These are phyloP conservation scores for Kuraishia borneana DNA, from an alignment of 805 yeast genomes.

Conservation along the genomic window DNA sequence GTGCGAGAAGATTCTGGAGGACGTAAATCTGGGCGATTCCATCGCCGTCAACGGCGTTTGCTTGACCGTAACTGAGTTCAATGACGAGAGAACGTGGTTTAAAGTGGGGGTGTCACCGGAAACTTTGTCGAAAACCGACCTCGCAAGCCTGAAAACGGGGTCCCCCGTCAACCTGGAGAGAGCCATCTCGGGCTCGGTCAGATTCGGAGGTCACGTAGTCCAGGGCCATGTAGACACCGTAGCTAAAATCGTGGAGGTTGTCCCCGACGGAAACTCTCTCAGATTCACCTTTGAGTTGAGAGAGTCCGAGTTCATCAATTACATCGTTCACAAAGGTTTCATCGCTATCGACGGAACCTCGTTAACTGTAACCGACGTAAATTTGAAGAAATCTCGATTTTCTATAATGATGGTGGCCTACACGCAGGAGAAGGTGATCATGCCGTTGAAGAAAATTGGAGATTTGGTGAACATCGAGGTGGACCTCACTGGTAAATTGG, in stretches of 20 bases:
- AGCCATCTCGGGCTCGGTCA: slow-evolving; percentile 68
- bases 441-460: slow-evolving; percentile 55
- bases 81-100: slow-evolving; percentile 34
- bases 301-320: slow-evolving; percentile 50
- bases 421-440: slow-evolving; percentile 72
- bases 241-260: slow-evolving; percentile 46
- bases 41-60: slow-evolving; percentile 87
- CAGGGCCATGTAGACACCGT: slow-evolving; percentile 96
- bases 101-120: slow-evolving; percentile 93
- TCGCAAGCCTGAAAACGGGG: slow-evolving; percentile 50
- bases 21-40: slow-evolving; percentile 89
- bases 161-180: slow-evolving; percentile 78
- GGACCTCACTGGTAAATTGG: slow-evolving; percentile 84
- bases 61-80: slow-evolving; percentile 81
- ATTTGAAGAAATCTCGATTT: slow-evolving; percentile 45
- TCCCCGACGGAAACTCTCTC: slow-evolving; percentile 65
- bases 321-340: slow-evolving; percentile 92
- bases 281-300: slow-evolving; percentile 63
- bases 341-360: slow-evolving; percentile 90
- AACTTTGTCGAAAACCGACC: slow-evolving; percentile 70
- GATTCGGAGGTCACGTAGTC: slow-evolving; percentile 96
- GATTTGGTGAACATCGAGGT: slow-evolving; percentile 83
- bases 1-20: slow-evolving; percentile 52
- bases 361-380: slow-evolving; percentile 74
- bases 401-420: slow-evolving; percentile 87